Evolutionary conservation across 2,329 filamentous ascomycete genomes (phyloP), one percentile per base, ranked within the genome.

Genomic region (Tolypocladium tundrense): DNA sequence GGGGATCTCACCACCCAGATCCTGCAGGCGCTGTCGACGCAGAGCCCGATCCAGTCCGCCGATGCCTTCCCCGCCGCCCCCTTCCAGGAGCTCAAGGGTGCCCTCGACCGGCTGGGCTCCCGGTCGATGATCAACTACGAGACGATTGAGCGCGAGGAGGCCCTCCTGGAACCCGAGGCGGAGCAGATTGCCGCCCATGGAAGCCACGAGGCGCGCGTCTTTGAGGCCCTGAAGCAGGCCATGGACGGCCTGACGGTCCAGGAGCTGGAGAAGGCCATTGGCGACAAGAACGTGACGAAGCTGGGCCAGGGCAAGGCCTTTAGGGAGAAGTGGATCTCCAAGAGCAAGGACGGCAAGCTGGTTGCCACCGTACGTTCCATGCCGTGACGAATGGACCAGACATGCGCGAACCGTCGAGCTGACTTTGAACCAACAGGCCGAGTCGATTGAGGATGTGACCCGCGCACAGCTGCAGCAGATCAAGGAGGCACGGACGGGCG

Each of bases 261-360:
- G 63, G 89, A 93, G 64, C 77, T 92, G 58, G 82, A 87, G 74
- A 78, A 77, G 69, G 77, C 77, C 57, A 85, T 93, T 63, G 88
- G 88, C 58, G 85, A 88, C 72, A 89, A 90, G 72, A 85, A 77
- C 53, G 87, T 84, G 51, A 80, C 87, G 54, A 93, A 90, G 76
- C 79, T 97, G 60, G 94, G 94, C n/a, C 88, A 94, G 71, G 91
- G 91, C 66, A 96, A 94, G 77, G 93, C 93, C 40, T 96, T 97
- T 79, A 95, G 84, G 70, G 82, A 86, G 72, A 87, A 86, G 70
- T 88, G 85, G 86, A 87, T 88, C 61, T 70, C 74, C 14, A 87
- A 84, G 74, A 82, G 79, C 61, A 79, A 83, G 65, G 79, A 81
- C 31, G 80, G 81, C 61, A 79, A 78, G 68, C 71, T 84, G 56